These are phyloP conservation scores for Auricularia heimuer DNA, from an alignment of 768 basidiomycete species.

Conservation along the genomic window DNA sequence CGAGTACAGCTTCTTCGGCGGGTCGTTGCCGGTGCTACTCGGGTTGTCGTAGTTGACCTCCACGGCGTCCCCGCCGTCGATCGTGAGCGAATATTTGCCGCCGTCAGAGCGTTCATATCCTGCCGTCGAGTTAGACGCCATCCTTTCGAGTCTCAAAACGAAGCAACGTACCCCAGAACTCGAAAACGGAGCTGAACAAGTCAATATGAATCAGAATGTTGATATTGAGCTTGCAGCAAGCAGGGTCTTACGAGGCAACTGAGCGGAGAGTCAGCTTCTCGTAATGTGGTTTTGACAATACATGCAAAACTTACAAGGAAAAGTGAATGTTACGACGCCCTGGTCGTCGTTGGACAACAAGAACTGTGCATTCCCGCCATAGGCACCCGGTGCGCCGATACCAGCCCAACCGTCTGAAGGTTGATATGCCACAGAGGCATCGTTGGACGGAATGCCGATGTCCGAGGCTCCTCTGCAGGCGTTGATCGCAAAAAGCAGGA, in stretches of 20 bases:
- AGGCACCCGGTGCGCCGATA: neutral
- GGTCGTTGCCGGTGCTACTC: slow-evolving; percentile 2
- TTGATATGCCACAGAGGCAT: neutral
- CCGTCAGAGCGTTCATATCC: slow-evolving; percentile 5
- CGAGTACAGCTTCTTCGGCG: neutral
- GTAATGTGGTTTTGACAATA: neutral
- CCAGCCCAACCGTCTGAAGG: neutral
- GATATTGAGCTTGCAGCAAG: neutral
- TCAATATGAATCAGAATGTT: neutral
- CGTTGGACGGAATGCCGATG: slow-evolving; percentile 1
- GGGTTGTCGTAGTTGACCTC: slow-evolving; percentile 4
- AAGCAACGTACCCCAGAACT: neutral
- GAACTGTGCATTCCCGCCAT: slow-evolving; percentile 3
- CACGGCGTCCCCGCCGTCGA: slow-evolving; percentile 1
- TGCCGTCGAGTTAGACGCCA: neutral
- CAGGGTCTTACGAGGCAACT: neutral
- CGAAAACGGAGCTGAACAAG: neutral
- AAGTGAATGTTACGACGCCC: slow-evolving; percentile 1
- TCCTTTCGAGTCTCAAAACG: neutral
- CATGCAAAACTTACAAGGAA: neutral
- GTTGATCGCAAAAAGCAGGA: no score
- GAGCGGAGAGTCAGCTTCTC: neutral
- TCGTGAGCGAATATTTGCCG: neutral
- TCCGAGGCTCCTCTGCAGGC: neutral
- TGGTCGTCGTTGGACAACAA: neutral